phyloP scores from a whole-genome alignment of 495 filamentous ascomycete species.

The Mytilinidion resinicola region DNA sequence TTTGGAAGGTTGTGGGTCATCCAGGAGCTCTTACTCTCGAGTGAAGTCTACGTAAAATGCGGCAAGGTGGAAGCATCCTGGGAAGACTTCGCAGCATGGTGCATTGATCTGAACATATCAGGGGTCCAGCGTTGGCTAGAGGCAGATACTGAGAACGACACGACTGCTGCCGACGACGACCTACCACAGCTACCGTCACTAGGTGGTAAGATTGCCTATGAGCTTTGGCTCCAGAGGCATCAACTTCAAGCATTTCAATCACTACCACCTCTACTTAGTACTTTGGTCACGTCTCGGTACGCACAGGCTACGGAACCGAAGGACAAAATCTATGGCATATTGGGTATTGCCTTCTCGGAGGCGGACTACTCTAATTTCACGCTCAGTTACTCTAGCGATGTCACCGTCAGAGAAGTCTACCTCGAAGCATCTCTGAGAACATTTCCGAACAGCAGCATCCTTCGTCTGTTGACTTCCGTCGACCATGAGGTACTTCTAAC shows the following conservation, averaged over 20 bases:
- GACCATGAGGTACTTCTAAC: slow-evolving; percentile 1
- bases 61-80: neutral
- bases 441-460: neutral
- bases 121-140: no score
- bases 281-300: neutral
- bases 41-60: neutral
- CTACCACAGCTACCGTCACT: no score
- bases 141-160: no score
- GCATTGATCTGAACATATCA: no score
- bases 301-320: neutral
- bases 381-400: neutral
- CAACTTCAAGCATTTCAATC: no score
- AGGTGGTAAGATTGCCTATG: no score
- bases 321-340: slow-evolving; percentile 5
- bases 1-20: neutral
- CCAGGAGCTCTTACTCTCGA: slow-evolving; percentile 1
- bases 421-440: neutral
- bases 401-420: neutral
- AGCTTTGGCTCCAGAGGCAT: no score
- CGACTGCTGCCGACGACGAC: no score
- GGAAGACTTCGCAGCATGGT: no score
- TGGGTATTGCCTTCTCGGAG: neutral
- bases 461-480: neutral
- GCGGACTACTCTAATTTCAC: neutral
- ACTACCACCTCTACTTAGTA: neutral